Evolutionary conservation across 225 moss, liverwort and hornwort species (phyloP), one percentile per base, ranked within the genome.

Genomic region (Sphagnum contortum): DNA sequence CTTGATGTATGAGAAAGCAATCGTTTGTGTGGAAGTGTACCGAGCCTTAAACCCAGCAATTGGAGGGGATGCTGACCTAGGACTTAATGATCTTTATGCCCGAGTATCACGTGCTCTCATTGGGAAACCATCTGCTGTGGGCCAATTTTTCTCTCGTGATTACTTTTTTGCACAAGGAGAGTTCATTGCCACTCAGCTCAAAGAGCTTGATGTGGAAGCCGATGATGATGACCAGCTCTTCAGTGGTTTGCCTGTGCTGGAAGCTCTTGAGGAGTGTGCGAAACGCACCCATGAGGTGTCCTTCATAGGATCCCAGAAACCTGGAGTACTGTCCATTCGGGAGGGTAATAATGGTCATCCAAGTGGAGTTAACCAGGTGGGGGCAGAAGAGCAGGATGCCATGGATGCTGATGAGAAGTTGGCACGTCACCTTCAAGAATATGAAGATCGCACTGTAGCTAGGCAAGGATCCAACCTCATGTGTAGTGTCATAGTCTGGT

Each of bases 201-300:
- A 74, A 50, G 89, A 77, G 6, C 72, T 98, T 7, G 96, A 98
- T 66, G 85, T 70, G 9, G 67, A 69, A 55, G 92, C 92, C 2
- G 67, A 76, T n/a, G 90, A 93, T 3, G 83, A 88, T 0, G 87
- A 85, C 2, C 92, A 98, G 83, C 76, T 92, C 8, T 96, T 96
- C 64, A 87, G 79, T 64, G 95, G 95, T 5, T 76, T 96, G 61
- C 75, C 80, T 8, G 92, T 77, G 4, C 75, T 96, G 14, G 88
- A 83, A 47, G 76, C 90, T 8, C 77, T 92, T 6, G 86, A 84
- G 14, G 92, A 90, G 63, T 81, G 71, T 45, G 67, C 53, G 8
- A 86, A 79, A 69, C 73, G 77, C 5, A 61, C 63, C 5, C 29
- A 29, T 29, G 59, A 69, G 3, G 60, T 69, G 0, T 6, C 47